Evolutionary conservation across 345 rosid genomes (phyloP).

Genomic region (Salix udensis): DNA sequence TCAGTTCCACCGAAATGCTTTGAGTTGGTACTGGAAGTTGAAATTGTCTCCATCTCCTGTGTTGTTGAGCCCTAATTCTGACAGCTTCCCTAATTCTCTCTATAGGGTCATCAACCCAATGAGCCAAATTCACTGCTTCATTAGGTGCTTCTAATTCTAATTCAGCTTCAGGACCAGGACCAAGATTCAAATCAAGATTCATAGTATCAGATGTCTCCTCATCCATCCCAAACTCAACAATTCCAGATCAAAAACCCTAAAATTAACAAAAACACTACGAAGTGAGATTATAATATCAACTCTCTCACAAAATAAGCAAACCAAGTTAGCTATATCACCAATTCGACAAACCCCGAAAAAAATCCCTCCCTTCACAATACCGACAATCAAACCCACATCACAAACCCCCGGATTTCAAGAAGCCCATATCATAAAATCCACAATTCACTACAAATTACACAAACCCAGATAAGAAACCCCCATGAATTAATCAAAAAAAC

Average conservation of each 20-base stretch:
- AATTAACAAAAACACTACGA: neutral
- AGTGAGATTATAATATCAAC: neutral
- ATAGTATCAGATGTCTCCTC: constrained; percentile 73
- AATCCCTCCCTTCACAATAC: neutral
- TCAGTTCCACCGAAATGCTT: constrained; percentile 52
- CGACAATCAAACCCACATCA: neutral
- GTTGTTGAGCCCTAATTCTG: constrained; percentile 44
- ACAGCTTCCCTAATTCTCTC: constrained; percentile 60
- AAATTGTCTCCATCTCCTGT: constrained; percentile 54
- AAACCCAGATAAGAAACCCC: neutral
- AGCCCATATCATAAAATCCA: neutral
- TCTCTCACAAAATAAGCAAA: neutral
- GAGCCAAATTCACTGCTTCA: constrained; percentile 56
- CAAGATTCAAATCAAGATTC: constrained; percentile 96
- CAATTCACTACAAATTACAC: neutral
- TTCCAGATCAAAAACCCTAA: constrained; percentile 17
- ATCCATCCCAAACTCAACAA: constrained; percentile 44
- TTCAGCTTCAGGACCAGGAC: constrained; percentile 71
- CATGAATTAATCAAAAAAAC: constrained; percentile 1
- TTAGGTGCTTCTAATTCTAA: constrained; percentile 33
- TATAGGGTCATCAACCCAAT: constrained; percentile 47
- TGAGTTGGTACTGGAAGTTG: constrained; percentile 45
- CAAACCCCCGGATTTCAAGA: constrained; percentile 1
- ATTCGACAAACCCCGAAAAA: constrained; percentile 11
- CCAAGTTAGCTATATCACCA: neutral